Evolutionary conservation across 306 rosid species (phyloP).

Genomic region (Lagenaria siceraria): DNA sequence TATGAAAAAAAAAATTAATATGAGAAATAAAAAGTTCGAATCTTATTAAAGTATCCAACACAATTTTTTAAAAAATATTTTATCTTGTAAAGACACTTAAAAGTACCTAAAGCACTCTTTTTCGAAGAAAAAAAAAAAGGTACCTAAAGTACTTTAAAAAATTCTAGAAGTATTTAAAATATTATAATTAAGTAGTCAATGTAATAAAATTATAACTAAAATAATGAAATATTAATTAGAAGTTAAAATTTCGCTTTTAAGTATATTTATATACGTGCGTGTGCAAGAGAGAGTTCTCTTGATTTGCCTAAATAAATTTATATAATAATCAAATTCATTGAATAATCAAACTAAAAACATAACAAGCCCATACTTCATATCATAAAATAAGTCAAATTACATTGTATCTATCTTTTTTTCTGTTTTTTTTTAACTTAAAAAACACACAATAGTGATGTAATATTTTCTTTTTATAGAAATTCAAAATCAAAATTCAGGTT

Average conservation of each 20-base stretch:
- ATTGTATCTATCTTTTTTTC: not conserved
- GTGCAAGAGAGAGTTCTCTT: not conserved
- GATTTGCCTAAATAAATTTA: not conserved
- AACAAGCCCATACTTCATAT: not conserved
- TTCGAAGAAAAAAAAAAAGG: too few relatives aligned
- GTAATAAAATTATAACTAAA: not conserved
- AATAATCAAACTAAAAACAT: not conserved
- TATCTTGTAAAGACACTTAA: too few relatives aligned
- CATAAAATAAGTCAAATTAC: not conserved
- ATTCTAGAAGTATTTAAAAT: not conserved
- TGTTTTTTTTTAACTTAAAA: not conserved
- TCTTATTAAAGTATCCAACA: too few relatives aligned
- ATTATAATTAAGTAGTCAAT: not conserved
- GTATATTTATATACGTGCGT: not conserved
- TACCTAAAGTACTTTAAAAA: not conserved
- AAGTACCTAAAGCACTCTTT: not conserved
- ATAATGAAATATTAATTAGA: not conserved
- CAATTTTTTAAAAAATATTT: too few relatives aligned
- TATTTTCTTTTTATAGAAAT: not conserved
- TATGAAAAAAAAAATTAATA: too few relatives aligned
- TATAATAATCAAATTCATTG: not conserved
- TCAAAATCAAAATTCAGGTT: not conserved
- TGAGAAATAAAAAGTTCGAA: too few relatives aligned
- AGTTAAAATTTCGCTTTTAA: not conserved
- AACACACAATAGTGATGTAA: not conserved